Conservation (phyloP, 2,329 filamentous ascomycete genomes). For the Aspergillus proliferans region DNA sequence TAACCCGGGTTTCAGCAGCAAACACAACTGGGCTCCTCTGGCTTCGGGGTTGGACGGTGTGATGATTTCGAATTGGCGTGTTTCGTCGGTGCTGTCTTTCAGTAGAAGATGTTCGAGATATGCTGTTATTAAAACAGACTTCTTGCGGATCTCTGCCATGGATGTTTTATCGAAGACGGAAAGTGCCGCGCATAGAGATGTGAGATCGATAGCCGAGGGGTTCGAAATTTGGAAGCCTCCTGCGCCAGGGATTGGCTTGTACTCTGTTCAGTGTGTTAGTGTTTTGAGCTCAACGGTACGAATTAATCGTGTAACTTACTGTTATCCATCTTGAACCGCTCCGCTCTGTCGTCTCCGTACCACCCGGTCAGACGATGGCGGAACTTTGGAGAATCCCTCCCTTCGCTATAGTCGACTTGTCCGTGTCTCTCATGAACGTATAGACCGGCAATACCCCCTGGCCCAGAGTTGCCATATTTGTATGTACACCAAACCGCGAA, state of each 20-base stretch:
- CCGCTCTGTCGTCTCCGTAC: slow-evolving; percentile 73
- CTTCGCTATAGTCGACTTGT: slow-evolving; percentile 32
- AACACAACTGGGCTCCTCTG: slow-evolving; percentile 34
- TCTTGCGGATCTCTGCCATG: slow-evolving; percentile 61
- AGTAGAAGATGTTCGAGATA: slow-evolving; percentile 66
- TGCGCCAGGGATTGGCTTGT: slow-evolving; percentile 70
- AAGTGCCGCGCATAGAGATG: slow-evolving; percentile 63
- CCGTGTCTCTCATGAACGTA: slow-evolving; percentile 74
- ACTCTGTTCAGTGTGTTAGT: slow-evolving; percentile 38
- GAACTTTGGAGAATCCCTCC: slow-evolving; percentile 46
- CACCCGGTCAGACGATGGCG: slow-evolving; percentile 67
- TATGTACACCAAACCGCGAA: slow-evolving; percentile 91
- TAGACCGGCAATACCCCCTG: slow-evolving; percentile 69
- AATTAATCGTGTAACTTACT: slow-evolving; percentile 19
- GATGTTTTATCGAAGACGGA: slow-evolving; percentile 66
- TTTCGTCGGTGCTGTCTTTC: slow-evolving; percentile 27
- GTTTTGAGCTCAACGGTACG: background rate
- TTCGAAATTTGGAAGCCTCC: slow-evolving; percentile 76
- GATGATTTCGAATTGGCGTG: slow-evolving; percentile 52
- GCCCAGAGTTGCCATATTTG: slow-evolving; percentile 84
- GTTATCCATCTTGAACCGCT: slow-evolving; percentile 76
- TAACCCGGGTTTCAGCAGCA: slow-evolving; percentile 50
- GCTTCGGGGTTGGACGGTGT: slow-evolving; percentile 62
- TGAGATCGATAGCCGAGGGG: slow-evolving; percentile 69
- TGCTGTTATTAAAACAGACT: slow-evolving; percentile 65